Base-by-base conservation (phyloP, 192 early-diverging fungal species). In the Phlyctochytrium planicorne region DNA sequence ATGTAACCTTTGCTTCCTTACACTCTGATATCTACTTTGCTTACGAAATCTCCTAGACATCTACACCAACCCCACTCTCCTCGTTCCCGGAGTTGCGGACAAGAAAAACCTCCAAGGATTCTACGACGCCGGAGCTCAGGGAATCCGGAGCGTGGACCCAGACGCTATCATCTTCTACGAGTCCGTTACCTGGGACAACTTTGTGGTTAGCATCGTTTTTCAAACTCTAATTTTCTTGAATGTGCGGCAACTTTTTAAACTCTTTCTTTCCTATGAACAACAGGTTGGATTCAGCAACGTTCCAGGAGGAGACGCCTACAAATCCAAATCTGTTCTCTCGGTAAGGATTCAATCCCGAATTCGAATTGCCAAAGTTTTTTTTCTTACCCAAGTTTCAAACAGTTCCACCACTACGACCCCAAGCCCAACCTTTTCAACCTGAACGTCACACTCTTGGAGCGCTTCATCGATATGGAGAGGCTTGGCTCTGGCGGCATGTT, bases 151-250 rank as follows among this genome's bases (percentile, higher is more conserved):
- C 12, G 69, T 71, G 1, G 69, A 71, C 33, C 69, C 69, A 20
- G 56, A 65, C 34, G 69, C 69, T 3, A 59, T 71, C n/a, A 71
- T 71, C 35, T 65, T 57, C 33, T 71, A 65, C 34, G 69, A 71
- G 55, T 60, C 69, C 24, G 62, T 71, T 34, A 65, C 69, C 16
- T 57, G 55, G 55, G 55, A 57, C 55, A 57, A 57, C 27, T 57
- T 57, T 25, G 25, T 29, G 40, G n/a, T n/a, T n/a, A n/a, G n/a
- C n/a, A n/a, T n/a, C n/a, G n/a, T n/a, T n/a, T n/a, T n/a, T n/a
- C n/a, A n/a, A n/a, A n/a, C n/a, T n/a, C n/a, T n/a, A n/a, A n/a
- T n/a, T n/a, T n/a, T n/a, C n/a, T n/a, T n/a, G n/a, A n/a, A n/a
- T n/a, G n/a, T n/a, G n/a, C n/a, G n/a, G n/a, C n/a, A n/a, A n/a